Conservation (phyloP, 768 basidiomycete genomes). For the Panaeolus papilionaceus region DNA sequence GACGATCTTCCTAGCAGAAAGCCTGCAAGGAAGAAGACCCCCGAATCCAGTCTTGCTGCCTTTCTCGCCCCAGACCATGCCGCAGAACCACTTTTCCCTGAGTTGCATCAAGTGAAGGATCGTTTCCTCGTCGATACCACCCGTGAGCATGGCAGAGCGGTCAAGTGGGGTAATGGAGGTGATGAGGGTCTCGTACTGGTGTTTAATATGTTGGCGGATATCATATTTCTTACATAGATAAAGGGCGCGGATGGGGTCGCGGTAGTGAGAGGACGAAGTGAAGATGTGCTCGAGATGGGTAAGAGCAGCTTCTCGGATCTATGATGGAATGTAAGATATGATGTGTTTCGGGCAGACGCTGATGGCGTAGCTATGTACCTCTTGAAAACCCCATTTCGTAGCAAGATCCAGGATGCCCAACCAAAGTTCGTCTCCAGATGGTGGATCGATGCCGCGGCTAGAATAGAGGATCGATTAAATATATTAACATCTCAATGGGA, state of each 20-base stretch:
- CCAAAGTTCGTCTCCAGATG: constrained; percentile 6
- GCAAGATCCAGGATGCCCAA: background rate
- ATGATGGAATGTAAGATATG: background rate
- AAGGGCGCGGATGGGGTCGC: background rate
- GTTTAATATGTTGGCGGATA: background rate
- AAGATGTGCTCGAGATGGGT: background rate
- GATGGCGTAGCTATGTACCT: background rate
- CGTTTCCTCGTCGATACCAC: background rate
- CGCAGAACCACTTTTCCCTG: background rate
- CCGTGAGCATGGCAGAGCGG: background rate
- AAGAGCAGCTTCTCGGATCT: background rate
- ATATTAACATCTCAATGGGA: too few species aligned
- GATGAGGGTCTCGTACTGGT: background rate
- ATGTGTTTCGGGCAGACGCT: too few species aligned
- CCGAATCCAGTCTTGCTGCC: background rate
- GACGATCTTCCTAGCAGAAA: background rate
- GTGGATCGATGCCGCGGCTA: background rate
- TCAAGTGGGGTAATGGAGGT: background rate
- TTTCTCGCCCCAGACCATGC: background rate
- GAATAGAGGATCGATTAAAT: background rate
- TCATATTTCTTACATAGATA: constrained; percentile 8
- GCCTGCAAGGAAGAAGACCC: background rate
- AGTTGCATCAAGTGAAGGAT: background rate
- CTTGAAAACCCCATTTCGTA: background rate
- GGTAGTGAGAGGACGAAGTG: background rate